Percentiles rank a stretch among this genome's conserved stretches.
Conservation (phyloP, 1,139 yeast species). For the Zygosaccharomyces pseudobailii region DNA sequence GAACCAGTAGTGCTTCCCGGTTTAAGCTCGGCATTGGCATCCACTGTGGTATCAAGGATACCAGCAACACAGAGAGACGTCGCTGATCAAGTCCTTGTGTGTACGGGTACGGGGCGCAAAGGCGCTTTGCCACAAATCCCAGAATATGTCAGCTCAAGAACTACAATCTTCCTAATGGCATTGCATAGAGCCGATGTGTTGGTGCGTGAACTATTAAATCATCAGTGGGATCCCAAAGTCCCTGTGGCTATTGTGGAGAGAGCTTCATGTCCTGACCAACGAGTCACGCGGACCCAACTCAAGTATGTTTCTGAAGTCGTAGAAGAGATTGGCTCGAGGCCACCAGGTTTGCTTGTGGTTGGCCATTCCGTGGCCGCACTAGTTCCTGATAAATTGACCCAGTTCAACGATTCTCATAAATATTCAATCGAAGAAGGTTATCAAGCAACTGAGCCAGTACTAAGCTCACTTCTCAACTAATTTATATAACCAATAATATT, state of each 20-base stretch:
- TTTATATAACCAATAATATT: not conserved
- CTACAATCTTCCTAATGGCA: conserved; percentile 88
- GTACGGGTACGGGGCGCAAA: conserved; percentile 92
- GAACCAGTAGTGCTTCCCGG: conserved; percentile 80
- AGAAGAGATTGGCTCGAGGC: conserved; percentile 79
- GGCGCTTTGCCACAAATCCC: conserved; percentile 82
- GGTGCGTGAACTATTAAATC: conserved; percentile 51
- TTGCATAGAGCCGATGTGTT: conserved; percentile 75
- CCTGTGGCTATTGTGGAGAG: conserved; percentile 88
- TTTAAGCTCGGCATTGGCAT: conserved; percentile 83
- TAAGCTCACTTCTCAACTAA: conserved; percentile 4
- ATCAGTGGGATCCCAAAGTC: conserved; percentile 62
- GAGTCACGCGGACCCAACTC: conserved; percentile 72
- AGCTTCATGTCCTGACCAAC: conserved; percentile 90
- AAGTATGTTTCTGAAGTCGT: conserved; percentile 65
- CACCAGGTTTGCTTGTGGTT: conserved; percentile 85
- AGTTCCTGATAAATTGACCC: conserved; percentile 27
- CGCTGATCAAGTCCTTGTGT: conserved; percentile 85
- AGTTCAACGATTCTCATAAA: conserved; percentile 26
- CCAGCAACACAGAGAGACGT: conserved; percentile 93
- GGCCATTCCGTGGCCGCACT: conserved; percentile 76
- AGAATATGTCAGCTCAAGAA: conserved; percentile 62
- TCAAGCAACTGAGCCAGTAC: conserved; percentile 17
- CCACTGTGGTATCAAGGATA: conserved; percentile 77
- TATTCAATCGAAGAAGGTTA: conserved; percentile 55